Conservation (phyloP, 2,329 filamentous ascomycete genomes). For the Mycocentrospora acerina region DNA sequence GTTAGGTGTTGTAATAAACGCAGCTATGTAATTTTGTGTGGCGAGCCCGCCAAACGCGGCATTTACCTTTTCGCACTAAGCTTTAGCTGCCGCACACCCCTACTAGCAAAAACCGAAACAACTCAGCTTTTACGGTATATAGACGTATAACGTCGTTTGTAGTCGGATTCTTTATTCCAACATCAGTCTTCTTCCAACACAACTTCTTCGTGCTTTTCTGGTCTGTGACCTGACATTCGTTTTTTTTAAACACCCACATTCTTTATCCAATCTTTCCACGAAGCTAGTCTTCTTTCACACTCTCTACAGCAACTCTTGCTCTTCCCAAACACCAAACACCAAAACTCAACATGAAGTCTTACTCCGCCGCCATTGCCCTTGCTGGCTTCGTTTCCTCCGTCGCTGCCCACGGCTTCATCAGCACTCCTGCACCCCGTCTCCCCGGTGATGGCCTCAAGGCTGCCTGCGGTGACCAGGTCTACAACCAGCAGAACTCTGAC, state of each 20-base stretch:
- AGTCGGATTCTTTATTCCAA: slow-evolving; percentile 10
- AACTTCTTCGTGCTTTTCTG: slow-evolving; percentile 29
- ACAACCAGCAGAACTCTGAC: slow-evolving; percentile 55
- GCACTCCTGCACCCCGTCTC: slow-evolving; percentile 50
- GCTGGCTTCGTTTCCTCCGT: slow-evolving; percentile 50
- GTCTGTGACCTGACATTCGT: slow-evolving; percentile 45
- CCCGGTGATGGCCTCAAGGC: slow-evolving; percentile 54
- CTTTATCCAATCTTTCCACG: slow-evolving; percentile 28
- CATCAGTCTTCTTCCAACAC: slow-evolving; percentile 25
- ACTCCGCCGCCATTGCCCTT: slow-evolving; percentile 44
- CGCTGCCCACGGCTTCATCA: slow-evolving; percentile 57
- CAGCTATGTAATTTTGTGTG: no score
- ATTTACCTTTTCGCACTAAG: no score
- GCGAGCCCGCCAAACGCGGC: no score
- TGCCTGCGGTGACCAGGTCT: slow-evolving; percentile 58
- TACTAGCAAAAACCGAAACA: no score
- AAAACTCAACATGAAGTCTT: slow-evolving; percentile 46
- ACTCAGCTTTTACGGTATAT: no score
- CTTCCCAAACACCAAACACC: slow-evolving; percentile 12
- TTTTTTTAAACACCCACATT: slow-evolving; percentile 32
- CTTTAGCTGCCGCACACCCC: no score
- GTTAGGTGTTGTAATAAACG: no score
- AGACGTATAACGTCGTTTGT: slow-evolving; percentile 23
- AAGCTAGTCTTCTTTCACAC: slow-evolving; percentile 37
- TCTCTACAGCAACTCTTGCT: slow-evolving; percentile 19